phyloP scores from a whole-genome alignment of 148 eudicot genomes.

The Polygonum maritimum region DNA sequence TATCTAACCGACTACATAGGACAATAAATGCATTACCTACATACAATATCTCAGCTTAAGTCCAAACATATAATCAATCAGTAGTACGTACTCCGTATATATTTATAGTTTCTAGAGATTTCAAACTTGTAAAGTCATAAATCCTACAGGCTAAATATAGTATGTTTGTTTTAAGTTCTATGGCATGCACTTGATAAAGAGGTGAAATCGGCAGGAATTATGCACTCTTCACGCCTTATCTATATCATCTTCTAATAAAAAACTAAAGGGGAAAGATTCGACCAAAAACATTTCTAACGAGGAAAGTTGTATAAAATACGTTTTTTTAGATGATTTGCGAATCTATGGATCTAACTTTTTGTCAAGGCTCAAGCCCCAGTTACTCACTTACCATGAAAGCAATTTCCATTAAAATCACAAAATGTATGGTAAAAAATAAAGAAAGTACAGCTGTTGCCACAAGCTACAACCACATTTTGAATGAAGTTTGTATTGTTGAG shows the following conservation, averaged over 20 bases:
- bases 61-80: too few species aligned
- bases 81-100: background rate
- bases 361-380: background rate
- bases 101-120: background rate
- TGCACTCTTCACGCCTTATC: background rate
- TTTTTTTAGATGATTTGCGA: too few species aligned
- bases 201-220: background rate
- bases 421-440: too few species aligned
- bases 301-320: too few species aligned
- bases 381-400: too few species aligned
- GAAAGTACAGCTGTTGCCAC: background rate
- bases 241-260: too few species aligned
- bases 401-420: too few species aligned
- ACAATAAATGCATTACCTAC: background rate
- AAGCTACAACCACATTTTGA: background rate
- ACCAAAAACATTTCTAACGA: too few species aligned
- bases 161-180: background rate
- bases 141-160: background rate
- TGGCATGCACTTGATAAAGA: background rate
- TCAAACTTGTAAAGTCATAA: background rate
- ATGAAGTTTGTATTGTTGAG: background rate
- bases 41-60: background rate
- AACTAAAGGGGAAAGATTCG: too few species aligned
- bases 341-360: too few species aligned
- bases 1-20: background rate